These are phyloP conservation scores for Trifolium repens DNA, from an alignment of 306 rosid genomes.

Conservation along the genomic window DNA sequence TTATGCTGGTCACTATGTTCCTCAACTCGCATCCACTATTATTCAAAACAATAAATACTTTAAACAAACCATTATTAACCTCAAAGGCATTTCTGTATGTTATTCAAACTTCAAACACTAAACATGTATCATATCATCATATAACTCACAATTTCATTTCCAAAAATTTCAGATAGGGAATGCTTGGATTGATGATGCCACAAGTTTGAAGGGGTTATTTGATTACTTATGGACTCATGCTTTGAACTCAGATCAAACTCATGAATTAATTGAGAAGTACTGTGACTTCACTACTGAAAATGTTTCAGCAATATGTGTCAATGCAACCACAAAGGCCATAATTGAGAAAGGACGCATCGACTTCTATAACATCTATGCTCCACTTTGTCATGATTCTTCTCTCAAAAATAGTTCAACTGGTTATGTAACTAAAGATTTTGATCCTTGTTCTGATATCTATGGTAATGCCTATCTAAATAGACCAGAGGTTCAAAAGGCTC, in stretches of 20 bases:
- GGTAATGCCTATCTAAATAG: constrained; percentile 54
- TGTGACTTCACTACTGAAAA: constrained; percentile 46
- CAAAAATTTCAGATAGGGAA: constrained; percentile 56
- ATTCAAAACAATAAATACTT: constrained; percentile 31
- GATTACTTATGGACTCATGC: constrained; percentile 63
- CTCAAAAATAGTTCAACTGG: constrained; percentile 38
- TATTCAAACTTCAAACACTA: constrained; percentile 16
- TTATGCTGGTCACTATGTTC: constrained; percentile 69
- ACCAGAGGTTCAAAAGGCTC: constrained; percentile 59
- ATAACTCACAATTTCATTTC: neutral
- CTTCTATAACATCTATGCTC: constrained; percentile 59
- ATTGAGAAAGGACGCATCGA: constrained; percentile 48
- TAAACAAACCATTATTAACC: constrained; percentile 47
- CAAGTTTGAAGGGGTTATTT: constrained; percentile 5
- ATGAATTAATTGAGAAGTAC: constrained; percentile 47
- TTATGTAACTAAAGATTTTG: constrained; percentile 53
- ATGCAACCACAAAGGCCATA: neutral
- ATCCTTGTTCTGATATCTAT: constrained; percentile 56
- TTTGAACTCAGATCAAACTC: constrained; percentile 64
- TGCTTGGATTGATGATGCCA: constrained; percentile 58
- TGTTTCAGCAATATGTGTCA: constrained; percentile 23
- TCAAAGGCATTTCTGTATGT: constrained; percentile 62
- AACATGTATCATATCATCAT: too few relatives aligned
- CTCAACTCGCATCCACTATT: constrained; percentile 65
- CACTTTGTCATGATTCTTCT: constrained; percentile 45